Percentiles rank a stretch among this genome's conserved stretches.
Evolutionary conservation across 2,329 filamentous ascomycete species (phyloP).

Genomic region (Samsoniella hepiali): DNA sequence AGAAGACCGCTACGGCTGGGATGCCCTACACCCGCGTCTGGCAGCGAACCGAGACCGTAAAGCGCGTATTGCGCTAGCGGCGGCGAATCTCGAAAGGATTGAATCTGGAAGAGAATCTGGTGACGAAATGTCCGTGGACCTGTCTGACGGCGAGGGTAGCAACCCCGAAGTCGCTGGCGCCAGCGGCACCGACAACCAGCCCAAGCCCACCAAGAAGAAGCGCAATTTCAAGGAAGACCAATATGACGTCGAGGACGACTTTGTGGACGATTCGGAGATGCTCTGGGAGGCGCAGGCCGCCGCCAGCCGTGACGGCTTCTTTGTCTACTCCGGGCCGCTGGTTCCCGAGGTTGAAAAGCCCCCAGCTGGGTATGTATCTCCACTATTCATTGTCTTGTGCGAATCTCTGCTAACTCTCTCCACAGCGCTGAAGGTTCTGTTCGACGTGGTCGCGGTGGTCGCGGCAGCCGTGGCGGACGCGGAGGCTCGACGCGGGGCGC

Average conservation of each 20-base stretch:
- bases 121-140: conserved; percentile 82
- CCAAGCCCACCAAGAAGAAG: conserved; percentile 75
- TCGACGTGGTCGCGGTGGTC: conserved; percentile 60
- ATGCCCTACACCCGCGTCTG: conserved; percentile 84
- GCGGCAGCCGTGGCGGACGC: conserved; percentile 52
- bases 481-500: conserved; percentile 56
- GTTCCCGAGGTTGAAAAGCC: conserved; percentile 82
- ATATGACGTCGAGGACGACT: conserved; percentile 79
- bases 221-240: conserved; percentile 78
- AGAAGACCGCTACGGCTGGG: conserved; percentile 90
- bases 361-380: conserved; percentile 46
- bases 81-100: conserved; percentile 77
- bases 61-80: conserved; percentile 81
- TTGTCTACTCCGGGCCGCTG: conserved; percentile 92
- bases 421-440: conserved; percentile 68
- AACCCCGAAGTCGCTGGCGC: conserved; percentile 77
- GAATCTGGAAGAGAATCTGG: conserved; percentile 65
- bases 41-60: conserved; percentile 86
- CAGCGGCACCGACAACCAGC: conserved; percentile 59
- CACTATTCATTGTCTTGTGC: neutral
- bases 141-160: conserved; percentile 72
- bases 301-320: conserved; percentile 93
- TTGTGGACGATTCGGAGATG: conserved; percentile 90
- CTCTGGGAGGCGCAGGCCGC: conserved; percentile 95
- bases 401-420: conserved; percentile 32